Evolutionary conservation across 176 grass and related monocot species (phyloP).

Genomic region (Juncus effusus): DNA sequence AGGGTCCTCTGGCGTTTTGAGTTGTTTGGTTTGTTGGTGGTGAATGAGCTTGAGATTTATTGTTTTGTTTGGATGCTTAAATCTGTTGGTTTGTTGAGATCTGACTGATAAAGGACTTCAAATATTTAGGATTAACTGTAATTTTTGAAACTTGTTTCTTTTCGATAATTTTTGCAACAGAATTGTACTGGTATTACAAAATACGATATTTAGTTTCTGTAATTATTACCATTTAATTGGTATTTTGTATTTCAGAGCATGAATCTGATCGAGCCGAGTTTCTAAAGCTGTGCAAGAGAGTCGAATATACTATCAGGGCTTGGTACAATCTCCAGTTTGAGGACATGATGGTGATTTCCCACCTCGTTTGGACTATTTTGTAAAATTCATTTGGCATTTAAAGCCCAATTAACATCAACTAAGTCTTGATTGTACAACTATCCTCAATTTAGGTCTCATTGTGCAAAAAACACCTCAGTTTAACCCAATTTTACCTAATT

Average conservation of each 20-base stretch:
- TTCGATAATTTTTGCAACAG: no score
- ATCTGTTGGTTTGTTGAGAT: no score
- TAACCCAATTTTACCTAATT: conserved; percentile 3
- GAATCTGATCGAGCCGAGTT: conserved; percentile 68
- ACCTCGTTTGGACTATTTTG: neutral
- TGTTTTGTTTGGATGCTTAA: no score
- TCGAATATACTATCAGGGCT: conserved; percentile 85
- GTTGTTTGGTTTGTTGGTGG: conserved; percentile 9
- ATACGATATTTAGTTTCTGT: no score
- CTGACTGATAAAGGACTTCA: no score
- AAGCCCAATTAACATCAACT: neutral
- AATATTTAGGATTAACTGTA: no score
- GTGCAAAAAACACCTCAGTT: neutral
- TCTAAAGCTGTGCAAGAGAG: conserved; percentile 82
- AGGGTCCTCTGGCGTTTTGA: neutral
- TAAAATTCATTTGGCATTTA: conserved; percentile 6
- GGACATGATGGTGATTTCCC: conserved; percentile 77
- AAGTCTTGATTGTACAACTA: neutral
- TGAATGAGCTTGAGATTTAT: neutral
- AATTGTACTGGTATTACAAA: no score
- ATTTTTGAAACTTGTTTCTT: no score
- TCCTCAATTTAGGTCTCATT: no score
- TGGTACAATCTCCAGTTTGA: conserved; percentile 98
- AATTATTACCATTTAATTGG: no score
- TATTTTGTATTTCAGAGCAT: conserved; percentile 49